These are phyloP conservation scores for Echeveria elegans DNA, from an alignment of 164 flowering plant species.

Conservation along the genomic window DNA sequence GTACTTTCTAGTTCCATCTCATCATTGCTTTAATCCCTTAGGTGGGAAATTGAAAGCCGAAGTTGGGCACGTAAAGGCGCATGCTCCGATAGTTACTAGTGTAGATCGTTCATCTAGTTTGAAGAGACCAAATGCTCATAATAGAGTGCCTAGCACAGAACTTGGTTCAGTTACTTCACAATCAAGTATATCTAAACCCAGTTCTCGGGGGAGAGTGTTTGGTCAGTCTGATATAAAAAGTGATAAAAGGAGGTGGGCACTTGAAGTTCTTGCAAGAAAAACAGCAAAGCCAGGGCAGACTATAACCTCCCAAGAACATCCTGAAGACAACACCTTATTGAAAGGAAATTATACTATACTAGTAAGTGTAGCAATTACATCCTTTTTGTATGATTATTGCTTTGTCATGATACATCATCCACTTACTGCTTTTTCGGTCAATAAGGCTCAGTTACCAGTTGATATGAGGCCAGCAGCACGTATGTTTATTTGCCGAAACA, in stretches of 20 bases:
- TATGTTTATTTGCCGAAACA: constrained; percentile 56
- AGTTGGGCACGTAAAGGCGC: constrained; percentile 9
- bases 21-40: background rate
- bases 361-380: constrained; percentile 45
- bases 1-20: background rate
- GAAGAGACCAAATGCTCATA: constrained; percentile 19
- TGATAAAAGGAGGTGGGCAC: constrained; percentile 92
- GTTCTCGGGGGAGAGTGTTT: constrained; percentile 26
- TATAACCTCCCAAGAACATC: constrained; percentile 24
- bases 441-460: constrained; percentile 74
- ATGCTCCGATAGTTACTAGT: constrained; percentile 20
- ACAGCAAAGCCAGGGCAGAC: constrained; percentile 28
- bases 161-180: constrained; percentile 18
- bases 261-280: constrained; percentile 87
- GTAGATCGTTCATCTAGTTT: constrained; percentile 15
- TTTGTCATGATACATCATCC: too few species aligned
- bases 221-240: constrained; percentile 35
- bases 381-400: too few species aligned
- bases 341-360: constrained; percentile 71
- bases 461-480: constrained; percentile 80
- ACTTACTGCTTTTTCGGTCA: constrained; percentile 12
- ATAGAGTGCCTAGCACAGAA: constrained; percentile 16
- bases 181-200: constrained; percentile 21
- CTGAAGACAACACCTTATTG: constrained; percentile 35
- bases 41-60: background rate